Base-by-base conservation (phyloP, 2,329 filamentous ascomycete species). In the Xylariaceae sp. region DNA sequence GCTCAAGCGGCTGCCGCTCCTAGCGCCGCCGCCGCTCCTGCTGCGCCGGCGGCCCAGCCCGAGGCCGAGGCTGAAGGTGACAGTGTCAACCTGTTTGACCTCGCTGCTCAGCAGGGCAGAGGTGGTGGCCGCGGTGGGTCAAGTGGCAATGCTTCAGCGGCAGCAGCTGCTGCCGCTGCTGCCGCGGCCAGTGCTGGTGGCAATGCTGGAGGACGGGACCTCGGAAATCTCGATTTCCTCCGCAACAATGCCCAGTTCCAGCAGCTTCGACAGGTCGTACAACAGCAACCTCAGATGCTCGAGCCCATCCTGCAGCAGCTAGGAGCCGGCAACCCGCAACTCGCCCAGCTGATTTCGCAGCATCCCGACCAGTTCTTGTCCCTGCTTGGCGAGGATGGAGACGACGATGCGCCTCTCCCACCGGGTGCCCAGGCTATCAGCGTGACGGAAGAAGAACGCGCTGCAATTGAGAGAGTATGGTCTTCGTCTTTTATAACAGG, bases 231-330 rank as follows among this genome's bases (percentile, higher is more conserved):
- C 38, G 90, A 96, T 45, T 96, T 94, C 59, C 70, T 98, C 36
- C 82, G 92, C 53, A 86, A 89, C 61, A 96, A 96, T 59, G 82
- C 89, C 16, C 90, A 96, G 61, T 98, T 98, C 66, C 92, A 96
- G 65, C 92, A 98, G 64, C 76, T 98, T 39, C 83, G 92, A 43
- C 89, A 95, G 64, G 82, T 98, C 15, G 90, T 98, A 28, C 92
- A 98, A 64, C 89, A 95, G 60, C 86, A 96, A 59, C 92, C 92
- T 13, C 84, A 92, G 58, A 98, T 98, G 92, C 80, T 98, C 15
- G 92, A 98, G 67, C 90, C 92, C 5, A 96, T 98, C 48, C 70
- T 98, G 36, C 90, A 96, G 63, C 89, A 95, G 63, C 86, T 98
- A 23, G 89, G 87, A 22, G 83, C 87, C 15, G 90, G 90, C 17